phyloP scores from a whole-genome alignment of 176 grass and related monocot species.

The Avena insularis region DNA sequence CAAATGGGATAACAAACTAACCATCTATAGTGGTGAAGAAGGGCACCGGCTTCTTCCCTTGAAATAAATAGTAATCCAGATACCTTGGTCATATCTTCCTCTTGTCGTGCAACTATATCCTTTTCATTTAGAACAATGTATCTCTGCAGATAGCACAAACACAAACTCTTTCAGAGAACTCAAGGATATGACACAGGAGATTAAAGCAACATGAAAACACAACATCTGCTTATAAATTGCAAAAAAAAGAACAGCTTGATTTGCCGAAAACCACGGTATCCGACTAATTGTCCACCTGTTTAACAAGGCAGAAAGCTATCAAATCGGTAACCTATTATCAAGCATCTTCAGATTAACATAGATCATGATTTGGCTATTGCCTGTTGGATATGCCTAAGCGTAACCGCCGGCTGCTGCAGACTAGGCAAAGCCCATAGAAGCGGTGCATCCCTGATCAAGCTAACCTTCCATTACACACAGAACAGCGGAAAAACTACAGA shows the following conservation, averaged over 20 bases:
- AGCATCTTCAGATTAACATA: conserved; percentile 17
- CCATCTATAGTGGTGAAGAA: conserved; percentile 84
- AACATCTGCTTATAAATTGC: neutral
- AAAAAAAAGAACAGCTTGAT: neutral
- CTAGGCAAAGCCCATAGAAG: neutral
- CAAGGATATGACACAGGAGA: neutral
- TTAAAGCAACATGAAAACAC: conserved; percentile 5
- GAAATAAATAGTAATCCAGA: conserved; percentile 59
- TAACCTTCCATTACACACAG: neutral
- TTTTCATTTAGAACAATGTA: conserved; percentile 64
- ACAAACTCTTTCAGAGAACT: conserved; percentile 29
- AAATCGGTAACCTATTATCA: neutral
- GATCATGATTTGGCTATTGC: neutral
- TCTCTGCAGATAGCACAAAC: conserved; percentile 55
- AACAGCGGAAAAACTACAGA: neutral
- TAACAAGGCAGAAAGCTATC: neutral
- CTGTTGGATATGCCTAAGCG: neutral
- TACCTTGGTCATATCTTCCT: conserved; percentile 71
- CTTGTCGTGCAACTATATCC: conserved; percentile 63
- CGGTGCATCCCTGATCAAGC: neutral
- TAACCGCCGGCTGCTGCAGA: neutral
- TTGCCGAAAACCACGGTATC: neutral
- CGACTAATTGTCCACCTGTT: neutral
- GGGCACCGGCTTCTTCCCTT: conserved; percentile 64
- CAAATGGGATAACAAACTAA: conserved; percentile 43